Base-by-base conservation (phyloP, 192 early-diverging fungal genomes). In the Coemansia sp. region DNA sequence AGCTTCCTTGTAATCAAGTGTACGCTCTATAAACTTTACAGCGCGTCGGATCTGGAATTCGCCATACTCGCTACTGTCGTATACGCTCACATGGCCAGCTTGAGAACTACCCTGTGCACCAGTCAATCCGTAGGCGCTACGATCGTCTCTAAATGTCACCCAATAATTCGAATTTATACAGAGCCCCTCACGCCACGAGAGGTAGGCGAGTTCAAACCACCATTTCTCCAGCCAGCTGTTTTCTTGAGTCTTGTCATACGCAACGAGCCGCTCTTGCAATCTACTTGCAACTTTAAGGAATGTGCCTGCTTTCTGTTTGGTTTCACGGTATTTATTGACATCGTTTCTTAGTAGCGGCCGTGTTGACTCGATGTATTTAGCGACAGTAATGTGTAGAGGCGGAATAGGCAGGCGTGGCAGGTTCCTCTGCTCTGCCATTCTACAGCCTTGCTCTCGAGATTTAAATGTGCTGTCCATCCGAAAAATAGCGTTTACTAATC, bases 111-210 rank as follows among this genome's bases (percentile, higher is more conserved):
- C 38, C 38, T 1, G 11, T 40, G 5, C 5, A 40, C 1, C 11
- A 3, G 38, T 1, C 38, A 40, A 11, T 13, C 70, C 79, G 32
- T 86, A 87, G 17, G 87, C 87, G 60, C 76, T 66, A 4, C 70
- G 61, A 63, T 92, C 92, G 62, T 90, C 87, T 8, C 73, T 69
- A 64, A 86, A 75, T n/a, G 90, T 45, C 25, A 94, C 85, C 66
- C 88, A 94, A 88, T 92, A 97, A 81, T 94, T 93, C 53, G 90
- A 92, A 82, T 97, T 93, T 64, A 97, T 84, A 63, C 93, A 73
- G 29, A 93, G 59, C 10, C 87, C 77, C 48, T 92, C 91, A 14
- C 95, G 83, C 92, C 92, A 95, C 29, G 85, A 80, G 56, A 90
- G 86, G 73, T 93, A 94, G 8, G 93, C 91, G 29, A 80, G 62